Conservation (phyloP, 331 rosid genomes). For the Rosa hybrid region DNA sequence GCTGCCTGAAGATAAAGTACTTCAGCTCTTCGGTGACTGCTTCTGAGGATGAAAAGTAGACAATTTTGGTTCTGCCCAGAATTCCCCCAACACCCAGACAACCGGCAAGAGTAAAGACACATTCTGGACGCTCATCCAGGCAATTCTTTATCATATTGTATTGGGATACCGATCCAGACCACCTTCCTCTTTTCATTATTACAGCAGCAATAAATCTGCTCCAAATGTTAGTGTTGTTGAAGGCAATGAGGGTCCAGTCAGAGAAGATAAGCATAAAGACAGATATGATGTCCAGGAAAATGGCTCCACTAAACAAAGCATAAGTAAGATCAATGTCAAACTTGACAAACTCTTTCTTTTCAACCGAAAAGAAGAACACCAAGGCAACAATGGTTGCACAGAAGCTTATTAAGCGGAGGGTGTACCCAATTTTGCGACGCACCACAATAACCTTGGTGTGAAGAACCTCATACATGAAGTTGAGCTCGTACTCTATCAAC, state of each 20-base stretch:
- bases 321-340: conserved; percentile 17
- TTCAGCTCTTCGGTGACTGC: background rate
- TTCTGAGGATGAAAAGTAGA: background rate
- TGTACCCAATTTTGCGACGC: background rate
- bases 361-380: background rate
- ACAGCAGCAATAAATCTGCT: background rate
- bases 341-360: background rate
- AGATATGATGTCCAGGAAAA: conserved; percentile 8
- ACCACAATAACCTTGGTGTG: conserved; percentile 21
- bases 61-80: conserved; percentile 3
- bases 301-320: conserved; percentile 13
- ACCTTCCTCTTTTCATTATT: background rate
- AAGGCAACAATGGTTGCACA: conserved; percentile 1
- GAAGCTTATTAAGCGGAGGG: conserved; percentile 1
- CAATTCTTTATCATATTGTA: conserved; percentile 27
- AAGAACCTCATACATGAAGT: conserved; percentile 29
- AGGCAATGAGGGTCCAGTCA: conserved; percentile 21
- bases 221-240: conserved; percentile 1
- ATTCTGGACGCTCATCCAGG: conserved; percentile 8
- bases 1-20: conserved; percentile 17
- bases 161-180: conserved; percentile 24
- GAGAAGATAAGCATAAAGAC: conserved; percentile 16
- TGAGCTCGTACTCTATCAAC: conserved; percentile 21
- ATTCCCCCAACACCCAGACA: background rate
- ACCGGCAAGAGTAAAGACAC: conserved; percentile 2